phyloP scores from a whole-genome alignment of 306 rosid genomes.

The Casuarina glauca region DNA sequence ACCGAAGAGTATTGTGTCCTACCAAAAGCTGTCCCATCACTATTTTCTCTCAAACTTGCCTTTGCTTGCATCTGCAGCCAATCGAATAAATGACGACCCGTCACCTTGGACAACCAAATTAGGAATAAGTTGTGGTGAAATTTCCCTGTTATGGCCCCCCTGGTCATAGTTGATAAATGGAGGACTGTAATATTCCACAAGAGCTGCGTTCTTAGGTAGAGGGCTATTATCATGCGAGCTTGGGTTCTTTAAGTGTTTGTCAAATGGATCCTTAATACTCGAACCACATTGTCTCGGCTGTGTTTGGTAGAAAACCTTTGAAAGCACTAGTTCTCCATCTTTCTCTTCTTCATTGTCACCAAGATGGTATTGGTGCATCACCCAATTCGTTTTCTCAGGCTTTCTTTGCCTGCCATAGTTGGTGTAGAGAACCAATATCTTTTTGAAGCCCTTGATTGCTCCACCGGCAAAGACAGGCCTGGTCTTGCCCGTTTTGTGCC shows the following conservation, averaged over 20 bases:
- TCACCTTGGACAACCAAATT: constrained; percentile 66
- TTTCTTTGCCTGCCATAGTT: constrained; percentile 76
- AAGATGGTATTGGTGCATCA: constrained; percentile 95
- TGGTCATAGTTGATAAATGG: constrained; percentile 49
- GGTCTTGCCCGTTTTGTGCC: constrained; percentile 99
- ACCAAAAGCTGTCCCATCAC: constrained; percentile 12
- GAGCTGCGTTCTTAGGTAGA: constrained; percentile 33
- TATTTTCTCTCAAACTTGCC: constrained; percentile 48
- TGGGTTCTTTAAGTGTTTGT: constrained; percentile 22
- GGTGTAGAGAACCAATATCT: constrained; percentile 86
- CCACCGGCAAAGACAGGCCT: constrained; percentile 51
- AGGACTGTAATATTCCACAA: constrained; percentile 43
- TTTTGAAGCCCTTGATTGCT: constrained; percentile 72
- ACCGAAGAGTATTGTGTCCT: background rate
- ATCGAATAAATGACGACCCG: constrained; percentile 53
- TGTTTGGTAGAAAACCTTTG: constrained; percentile 87
- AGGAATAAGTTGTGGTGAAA: constrained; percentile 54
- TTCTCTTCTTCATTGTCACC: constrained; percentile 80
- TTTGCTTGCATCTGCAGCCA: constrained; percentile 58
- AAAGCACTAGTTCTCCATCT: constrained; percentile 81
- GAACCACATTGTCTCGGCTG: constrained; percentile 81
- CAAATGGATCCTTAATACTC: constrained; percentile 45
- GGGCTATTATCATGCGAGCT: constrained; percentile 17
- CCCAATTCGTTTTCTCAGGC: constrained; percentile 88
- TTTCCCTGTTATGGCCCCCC: constrained; percentile 47